Conservation (phyloP, 2,329 filamentous ascomycete species). For the Ophiostoma sp. region DNA sequence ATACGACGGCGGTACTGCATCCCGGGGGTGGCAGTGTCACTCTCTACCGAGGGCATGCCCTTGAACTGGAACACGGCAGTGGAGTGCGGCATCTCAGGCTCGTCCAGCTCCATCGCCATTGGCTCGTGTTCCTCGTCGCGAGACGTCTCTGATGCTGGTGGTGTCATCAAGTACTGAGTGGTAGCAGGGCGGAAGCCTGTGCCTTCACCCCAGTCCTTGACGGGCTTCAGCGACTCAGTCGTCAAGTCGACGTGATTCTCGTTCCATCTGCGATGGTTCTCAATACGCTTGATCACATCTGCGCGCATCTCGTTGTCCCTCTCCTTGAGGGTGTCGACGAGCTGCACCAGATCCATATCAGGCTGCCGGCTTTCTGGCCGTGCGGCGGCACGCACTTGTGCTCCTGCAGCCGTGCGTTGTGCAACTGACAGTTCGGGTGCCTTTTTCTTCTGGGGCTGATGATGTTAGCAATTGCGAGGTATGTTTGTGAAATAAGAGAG, state of each 20-base stretch:
- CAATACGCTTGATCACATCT: conserved; percentile 80
- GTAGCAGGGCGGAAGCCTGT: conserved; percentile 65
- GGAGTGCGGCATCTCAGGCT: conserved; percentile 33
- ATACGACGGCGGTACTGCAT: conserved; percentile 77
- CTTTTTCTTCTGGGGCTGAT: conserved; percentile 66
- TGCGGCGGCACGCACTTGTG: conserved; percentile 63
- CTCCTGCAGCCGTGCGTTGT: conserved; percentile 54
- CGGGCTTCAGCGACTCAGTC: conserved; percentile 74
- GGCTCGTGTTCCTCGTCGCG: conserved; percentile 39
- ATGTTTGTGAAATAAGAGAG: conserved; percentile 14
- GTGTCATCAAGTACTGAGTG: conserved; percentile 64
- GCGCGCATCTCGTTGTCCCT: conserved; percentile 73
- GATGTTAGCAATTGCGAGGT: conserved; percentile 36
- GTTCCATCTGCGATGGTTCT: conserved; percentile 90
- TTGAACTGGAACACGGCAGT: conserved; percentile 44
- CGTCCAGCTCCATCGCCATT: conserved; percentile 49
- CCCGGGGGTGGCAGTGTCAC: conserved; percentile 28
- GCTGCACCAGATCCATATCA: conserved; percentile 71
- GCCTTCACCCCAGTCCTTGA: conserved; percentile 58
- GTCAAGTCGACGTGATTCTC: conserved; percentile 84
- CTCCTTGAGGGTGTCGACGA: conserved; percentile 73
- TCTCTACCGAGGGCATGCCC: conserved; percentile 32
- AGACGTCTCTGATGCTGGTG: conserved; percentile 52
- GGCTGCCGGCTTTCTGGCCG: conserved; percentile 62
- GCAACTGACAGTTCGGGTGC: conserved; percentile 54